phyloP scores from a whole-genome alignment of 1,139 yeast genomes.

The Debaryomyces subglobosus region DNA sequence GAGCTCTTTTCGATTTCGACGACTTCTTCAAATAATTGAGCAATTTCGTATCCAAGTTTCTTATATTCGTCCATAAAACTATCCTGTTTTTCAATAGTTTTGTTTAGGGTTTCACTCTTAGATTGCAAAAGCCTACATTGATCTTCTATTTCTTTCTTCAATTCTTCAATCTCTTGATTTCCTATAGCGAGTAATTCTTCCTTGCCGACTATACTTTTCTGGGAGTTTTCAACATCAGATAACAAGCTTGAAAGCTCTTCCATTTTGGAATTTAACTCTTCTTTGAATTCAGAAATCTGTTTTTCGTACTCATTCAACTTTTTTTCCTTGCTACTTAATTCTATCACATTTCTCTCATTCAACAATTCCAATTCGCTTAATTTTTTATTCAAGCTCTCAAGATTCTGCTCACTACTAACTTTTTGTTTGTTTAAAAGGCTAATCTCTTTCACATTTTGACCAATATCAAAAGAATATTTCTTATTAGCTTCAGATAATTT shows the following conservation, averaged over 20 bases:
- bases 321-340: neutral
- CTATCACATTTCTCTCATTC: neutral
- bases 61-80: neutral
- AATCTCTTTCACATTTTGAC: neutral
- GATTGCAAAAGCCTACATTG: neutral
- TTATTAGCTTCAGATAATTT: conserved; percentile 2
- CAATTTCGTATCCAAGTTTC: conserved; percentile 2
- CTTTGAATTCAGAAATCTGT: neutral
- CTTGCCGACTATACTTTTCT: neutral
- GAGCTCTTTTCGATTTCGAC: neutral
- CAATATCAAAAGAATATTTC: neutral
- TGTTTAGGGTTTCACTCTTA: neutral
- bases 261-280: neutral
- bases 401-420: neutral
- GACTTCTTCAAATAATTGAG: neutral
- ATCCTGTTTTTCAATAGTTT: neutral
- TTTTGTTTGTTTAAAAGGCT: neutral
- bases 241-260: neutral
- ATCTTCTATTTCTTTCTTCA: neutral
- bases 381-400: neutral
- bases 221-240: neutral
- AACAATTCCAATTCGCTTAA: neutral
- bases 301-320: neutral
- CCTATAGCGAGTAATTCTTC: neutral
- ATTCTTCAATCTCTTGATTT: neutral